Evolutionary conservation across 495 filamentous ascomycete species (phyloP), one percentile per base, ranked within the genome.

Genomic region (Oidiodendron maius): DNA sequence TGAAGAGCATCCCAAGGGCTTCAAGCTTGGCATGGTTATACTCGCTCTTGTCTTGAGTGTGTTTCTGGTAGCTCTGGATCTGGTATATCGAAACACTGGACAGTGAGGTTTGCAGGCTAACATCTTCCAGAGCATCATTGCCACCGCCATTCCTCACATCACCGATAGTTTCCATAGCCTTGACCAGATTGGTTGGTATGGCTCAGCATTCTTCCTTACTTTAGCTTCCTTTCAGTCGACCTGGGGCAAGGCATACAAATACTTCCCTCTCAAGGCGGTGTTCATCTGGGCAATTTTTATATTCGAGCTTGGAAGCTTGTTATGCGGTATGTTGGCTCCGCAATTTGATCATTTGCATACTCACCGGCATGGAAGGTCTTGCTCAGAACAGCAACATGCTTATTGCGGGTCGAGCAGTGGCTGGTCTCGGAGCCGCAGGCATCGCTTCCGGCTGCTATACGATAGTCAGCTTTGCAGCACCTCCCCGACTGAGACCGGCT

Each of bases 21-120:
- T 63, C 37, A 66, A 60, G 43, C 68, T 76, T 3, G 40, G 57
- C 30, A 63, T 73, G 10, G 63, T 76, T 39, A 69, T 75, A 53
- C 40, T 64, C 21, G 69, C 72, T 12, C 65, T 76, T 18, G 73
- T 69, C 52, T 55, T 74, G 6, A 53, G 65, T 41, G 62, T 78
- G 23, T 82, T 84, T 67, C 70, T 82, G 41, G 74, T 77, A 21
- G 77, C 80, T 15, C 71, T 84, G 25, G 80, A 81, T 57, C 5
- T 39, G 45, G 45, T 38, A 23, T 4, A 23, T 48, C 28, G 4
- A 34, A 9, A 4, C 2, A 4, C 21, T 35, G 11, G 9, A 32
- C 8, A 8, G 3, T n/a, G 20, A 20, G 3, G 15, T 35, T n/a
- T 34, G 10, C 4, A 5, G 2, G 6, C 43, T 46, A 16, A 46